Conservation (phyloP, 257 asterid genomes). For the Penstemon davidsonii region DNA sequence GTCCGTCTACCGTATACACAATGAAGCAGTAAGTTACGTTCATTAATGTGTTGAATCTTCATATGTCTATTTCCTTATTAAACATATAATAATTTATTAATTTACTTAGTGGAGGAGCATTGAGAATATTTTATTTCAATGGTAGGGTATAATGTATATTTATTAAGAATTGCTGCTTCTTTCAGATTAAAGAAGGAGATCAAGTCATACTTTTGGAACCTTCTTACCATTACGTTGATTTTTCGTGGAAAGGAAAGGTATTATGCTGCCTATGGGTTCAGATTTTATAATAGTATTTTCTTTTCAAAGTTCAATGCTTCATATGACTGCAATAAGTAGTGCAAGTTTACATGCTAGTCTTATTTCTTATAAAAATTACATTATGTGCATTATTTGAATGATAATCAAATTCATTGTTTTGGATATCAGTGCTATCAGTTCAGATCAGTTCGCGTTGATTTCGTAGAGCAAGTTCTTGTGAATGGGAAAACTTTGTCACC, state of each 20-base stretch:
- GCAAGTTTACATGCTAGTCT: neutral
- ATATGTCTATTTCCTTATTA: slow-evolving; percentile 7
- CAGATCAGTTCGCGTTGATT: slow-evolving; percentile 81
- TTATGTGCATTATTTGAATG: neutral
- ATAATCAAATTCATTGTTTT: slow-evolving; percentile 16
- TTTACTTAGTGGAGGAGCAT: slow-evolving; percentile 8
- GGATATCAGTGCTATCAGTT: slow-evolving; percentile 68
- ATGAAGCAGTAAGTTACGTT: slow-evolving; percentile 63
- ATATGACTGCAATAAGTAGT: neutral
- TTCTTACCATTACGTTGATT: slow-evolving; percentile 51
- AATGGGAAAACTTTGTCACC: slow-evolving; percentile 68
- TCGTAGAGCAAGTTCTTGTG: slow-evolving; percentile 83
- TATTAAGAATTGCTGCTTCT: slow-evolving; percentile 5
- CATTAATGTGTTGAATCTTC: slow-evolving; percentile 13
- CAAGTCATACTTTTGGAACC: slow-evolving; percentile 76
- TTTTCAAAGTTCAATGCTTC: neutral
- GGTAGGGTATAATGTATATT: neutral
- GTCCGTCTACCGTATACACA: slow-evolving; percentile 66
- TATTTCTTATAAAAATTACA: too few species aligned
- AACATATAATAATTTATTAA: neutral
- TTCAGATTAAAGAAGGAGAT: slow-evolving; percentile 86
- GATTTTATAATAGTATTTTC: neutral
- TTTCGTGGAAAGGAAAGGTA: slow-evolving; percentile 91
- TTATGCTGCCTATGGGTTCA: neutral
- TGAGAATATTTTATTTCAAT: slow-evolving; percentile 1